Evolutionary conservation across 495 filamentous ascomycete species (phyloP).

Genomic region (Aspergillus conjunctus): DNA sequence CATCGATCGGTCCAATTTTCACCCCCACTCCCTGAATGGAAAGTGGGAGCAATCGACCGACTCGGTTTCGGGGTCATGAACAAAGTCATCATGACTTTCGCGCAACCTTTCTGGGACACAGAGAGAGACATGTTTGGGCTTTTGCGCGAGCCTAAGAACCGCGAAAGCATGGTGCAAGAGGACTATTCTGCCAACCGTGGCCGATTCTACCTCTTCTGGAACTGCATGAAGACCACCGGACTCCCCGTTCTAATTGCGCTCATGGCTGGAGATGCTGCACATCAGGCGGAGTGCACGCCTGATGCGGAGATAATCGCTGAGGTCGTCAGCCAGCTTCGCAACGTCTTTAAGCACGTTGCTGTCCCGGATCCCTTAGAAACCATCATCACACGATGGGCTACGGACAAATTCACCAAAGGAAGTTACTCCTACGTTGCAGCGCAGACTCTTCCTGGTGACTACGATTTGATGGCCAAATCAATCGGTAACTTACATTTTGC

Average conservation of each 20-base stretch:
- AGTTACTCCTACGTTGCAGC: slow-evolving; percentile 93
- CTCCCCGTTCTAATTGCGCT: slow-evolving; percentile 85
- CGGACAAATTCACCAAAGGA: slow-evolving; percentile 84
- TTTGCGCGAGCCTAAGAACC: slow-evolving; percentile 66
- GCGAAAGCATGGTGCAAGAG: slow-evolving; percentile 57
- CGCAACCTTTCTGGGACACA: slow-evolving; percentile 90
- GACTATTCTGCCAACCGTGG: slow-evolving; percentile 69
- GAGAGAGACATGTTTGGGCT: slow-evolving; percentile 92
- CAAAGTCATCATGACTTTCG: slow-evolving; percentile 91
- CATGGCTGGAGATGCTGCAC: slow-evolving; percentile 95
- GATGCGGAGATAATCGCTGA: slow-evolving; percentile 77
- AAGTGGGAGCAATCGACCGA: slow-evolving; percentile 76
- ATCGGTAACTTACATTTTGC: slow-evolving; percentile 93
- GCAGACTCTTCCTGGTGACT: slow-evolving; percentile 79
- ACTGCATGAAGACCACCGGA: slow-evolving; percentile 85
- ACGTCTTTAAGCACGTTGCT: slow-evolving; percentile 60
- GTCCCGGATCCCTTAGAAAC: slow-evolving; percentile 82
- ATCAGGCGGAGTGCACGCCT: slow-evolving; percentile 73
- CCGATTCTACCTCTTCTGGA: slow-evolving; percentile 97
- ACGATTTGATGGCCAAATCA: slow-evolving; percentile 85
- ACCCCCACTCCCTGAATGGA: slow-evolving; percentile 84
- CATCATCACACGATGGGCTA: slow-evolving; percentile 91
- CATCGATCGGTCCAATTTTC: slow-evolving; percentile 72
- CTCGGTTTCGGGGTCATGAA: slow-evolving; percentile 94
- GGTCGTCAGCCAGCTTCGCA: slow-evolving; percentile 71